These are phyloP conservation scores for Debaryomycetaceae sp. DNA, from an alignment of 1,139 yeast genomes.

Conservation along the genomic window DNA sequence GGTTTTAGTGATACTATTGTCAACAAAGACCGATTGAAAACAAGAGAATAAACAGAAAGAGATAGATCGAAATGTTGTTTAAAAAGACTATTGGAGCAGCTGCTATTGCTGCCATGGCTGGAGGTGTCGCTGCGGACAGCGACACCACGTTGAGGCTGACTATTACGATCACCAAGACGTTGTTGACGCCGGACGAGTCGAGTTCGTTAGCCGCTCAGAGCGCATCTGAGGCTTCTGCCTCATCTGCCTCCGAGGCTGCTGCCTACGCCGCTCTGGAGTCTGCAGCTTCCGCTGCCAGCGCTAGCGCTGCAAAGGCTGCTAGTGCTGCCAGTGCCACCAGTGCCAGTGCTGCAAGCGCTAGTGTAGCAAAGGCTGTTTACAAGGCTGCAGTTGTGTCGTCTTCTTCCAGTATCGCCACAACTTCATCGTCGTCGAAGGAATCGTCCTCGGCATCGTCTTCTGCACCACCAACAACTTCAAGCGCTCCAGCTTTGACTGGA, in stretches of 20 bases:
- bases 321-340: constrained; percentile 12
- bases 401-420: constrained; percentile 16
- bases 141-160: constrained; percentile 44
- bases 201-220: constrained; percentile 19
- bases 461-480: constrained; percentile 2
- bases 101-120: constrained; percentile 24
- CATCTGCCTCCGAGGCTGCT: constrained; percentile 16
- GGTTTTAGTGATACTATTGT: not conserved
- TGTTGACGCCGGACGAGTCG: constrained; percentile 42
- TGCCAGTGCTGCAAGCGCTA: constrained; percentile 10
- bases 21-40: not conserved
- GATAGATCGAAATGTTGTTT: constrained; percentile 24
- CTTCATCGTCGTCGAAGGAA: constrained; percentile 12
- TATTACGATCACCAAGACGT: constrained; percentile 40
- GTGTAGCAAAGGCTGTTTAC: constrained; percentile 13
- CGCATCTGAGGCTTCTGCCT: constrained; percentile 11
- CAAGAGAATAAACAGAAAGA: not conserved
- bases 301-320: constrained; percentile 16
- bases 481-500: constrained; percentile 22
- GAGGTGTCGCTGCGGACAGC: constrained; percentile 29
- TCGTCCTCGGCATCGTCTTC: constrained; percentile 9
- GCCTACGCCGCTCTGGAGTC: constrained; percentile 15
- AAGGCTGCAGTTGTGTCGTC: constrained; percentile 16
- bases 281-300: constrained; percentile 16
- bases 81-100: constrained; percentile 20